A percentile compares a stretch with the other conserved stretches of the same genome.
These are phyloP conservation scores for Neurospora sp. DNA, from an alignment of 495 filamentous ascomycete genomes.

Conservation along the genomic window DNA sequence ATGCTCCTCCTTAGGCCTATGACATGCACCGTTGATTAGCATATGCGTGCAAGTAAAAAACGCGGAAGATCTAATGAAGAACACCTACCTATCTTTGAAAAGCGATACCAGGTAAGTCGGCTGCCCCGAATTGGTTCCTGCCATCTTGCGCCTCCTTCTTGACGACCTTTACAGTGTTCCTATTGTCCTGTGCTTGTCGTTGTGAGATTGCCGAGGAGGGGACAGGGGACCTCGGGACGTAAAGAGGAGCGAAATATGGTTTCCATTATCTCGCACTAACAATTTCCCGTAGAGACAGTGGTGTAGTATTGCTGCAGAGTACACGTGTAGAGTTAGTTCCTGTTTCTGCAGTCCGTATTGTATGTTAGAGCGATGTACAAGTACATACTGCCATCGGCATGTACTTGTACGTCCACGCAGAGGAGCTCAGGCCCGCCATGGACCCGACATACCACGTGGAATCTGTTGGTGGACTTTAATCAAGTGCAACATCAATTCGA, in stretches of 20 bases:
- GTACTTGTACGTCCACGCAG: not conserved
- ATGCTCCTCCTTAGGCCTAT: not conserved
- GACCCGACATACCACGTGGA: not conserved
- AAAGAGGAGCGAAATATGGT: not conserved
- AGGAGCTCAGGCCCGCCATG: not conserved
- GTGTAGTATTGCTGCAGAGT: not conserved
- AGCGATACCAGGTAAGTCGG: not conserved
- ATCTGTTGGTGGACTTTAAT: not conserved
- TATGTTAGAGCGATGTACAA: no score
- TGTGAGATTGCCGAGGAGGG: not conserved
- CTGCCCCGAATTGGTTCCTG: not conserved
- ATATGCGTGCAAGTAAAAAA: not conserved
- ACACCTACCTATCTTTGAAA: not conserved
- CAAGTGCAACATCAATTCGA: not conserved
- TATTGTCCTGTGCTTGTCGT: not conserved
- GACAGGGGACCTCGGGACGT: not conserved
- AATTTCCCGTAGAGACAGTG: not conserved
- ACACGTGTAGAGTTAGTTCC: not conserved
- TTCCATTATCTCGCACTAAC: not conserved
- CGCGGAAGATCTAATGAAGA: not conserved
- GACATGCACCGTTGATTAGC: not conserved
- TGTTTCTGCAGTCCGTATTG: not conserved
- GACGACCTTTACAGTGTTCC: not conserved
- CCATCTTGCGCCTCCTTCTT: not conserved
- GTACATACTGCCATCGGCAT: no score